Conservation (phyloP, 2,329 filamentous ascomycete genomes). For the Aspergillus clavatus region DNA sequence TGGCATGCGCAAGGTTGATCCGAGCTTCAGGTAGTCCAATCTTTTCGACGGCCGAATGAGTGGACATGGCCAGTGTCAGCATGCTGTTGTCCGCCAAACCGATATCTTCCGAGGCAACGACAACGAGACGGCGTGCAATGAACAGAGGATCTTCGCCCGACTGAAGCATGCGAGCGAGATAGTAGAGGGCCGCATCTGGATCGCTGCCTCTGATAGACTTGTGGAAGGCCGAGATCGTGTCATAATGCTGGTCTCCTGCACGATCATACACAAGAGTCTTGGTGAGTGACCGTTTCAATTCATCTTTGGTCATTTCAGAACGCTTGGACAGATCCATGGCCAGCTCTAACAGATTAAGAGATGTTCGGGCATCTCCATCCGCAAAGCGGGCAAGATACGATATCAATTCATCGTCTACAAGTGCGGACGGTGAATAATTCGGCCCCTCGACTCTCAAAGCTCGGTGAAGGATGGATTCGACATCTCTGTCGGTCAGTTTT, state of each 20-base stretch:
- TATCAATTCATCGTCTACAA: slow-evolving; percentile 74
- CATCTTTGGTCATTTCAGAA: slow-evolving; percentile 63
- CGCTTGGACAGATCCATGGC: slow-evolving; percentile 70
- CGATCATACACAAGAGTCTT: slow-evolving; percentile 94
- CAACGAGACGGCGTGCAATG: slow-evolving; percentile 85
- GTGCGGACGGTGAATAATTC: slow-evolving; percentile 42
- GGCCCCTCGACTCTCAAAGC: slow-evolving; percentile 62
- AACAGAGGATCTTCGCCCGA: slow-evolving; percentile 92
- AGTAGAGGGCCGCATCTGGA: slow-evolving; percentile 85
- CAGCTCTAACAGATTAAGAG: slow-evolving; percentile 85
- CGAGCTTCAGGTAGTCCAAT: slow-evolving; percentile 93
- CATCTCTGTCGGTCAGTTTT: slow-evolving; percentile 66
- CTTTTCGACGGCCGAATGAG: slow-evolving; percentile 84
- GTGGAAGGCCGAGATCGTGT: slow-evolving; percentile 95
- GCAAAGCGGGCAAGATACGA: slow-evolving; percentile 78
- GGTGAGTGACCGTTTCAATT: slow-evolving; percentile 77
- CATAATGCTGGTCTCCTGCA: slow-evolving; percentile 93
- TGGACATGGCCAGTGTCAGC: slow-evolving; percentile 75
- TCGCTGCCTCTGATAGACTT: slow-evolving; percentile 88
- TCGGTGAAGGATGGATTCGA: slow-evolving; percentile 69
- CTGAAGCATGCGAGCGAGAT: slow-evolving; percentile 91
- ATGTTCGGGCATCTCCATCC: slow-evolving; percentile 89
- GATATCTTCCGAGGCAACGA: slow-evolving; percentile 91
- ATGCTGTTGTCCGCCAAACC: slow-evolving; percentile 83
- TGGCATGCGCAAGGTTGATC: slow-evolving; percentile 83